Percentiles rank a stretch among this genome's conserved stretches.
phyloP scores from a whole-genome alignment of 352 stramenopile species.

The Globisporangium paddicum region DNA sequence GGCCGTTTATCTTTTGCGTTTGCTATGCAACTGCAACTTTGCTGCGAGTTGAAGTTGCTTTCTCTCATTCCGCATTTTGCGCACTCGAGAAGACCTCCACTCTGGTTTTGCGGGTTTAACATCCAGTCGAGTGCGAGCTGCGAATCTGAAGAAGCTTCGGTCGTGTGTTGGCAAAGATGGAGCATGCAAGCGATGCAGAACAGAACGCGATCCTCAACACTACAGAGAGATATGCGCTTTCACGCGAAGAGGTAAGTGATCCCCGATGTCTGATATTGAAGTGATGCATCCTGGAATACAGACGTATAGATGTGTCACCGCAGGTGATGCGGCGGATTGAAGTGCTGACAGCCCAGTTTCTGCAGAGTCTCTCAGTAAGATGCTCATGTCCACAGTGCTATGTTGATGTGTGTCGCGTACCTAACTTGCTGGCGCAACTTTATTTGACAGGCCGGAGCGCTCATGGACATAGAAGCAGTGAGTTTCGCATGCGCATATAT shows the following conservation, averaged over 20 bases:
- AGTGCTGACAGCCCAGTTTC: slow-evolving; percentile 43
- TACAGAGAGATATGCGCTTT: neutral
- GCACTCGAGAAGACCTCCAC: neutral
- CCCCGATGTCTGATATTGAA: neutral
- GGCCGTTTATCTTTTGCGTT: slow-evolving; percentile 24
- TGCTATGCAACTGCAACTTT: slow-evolving; percentile 16
- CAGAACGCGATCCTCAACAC: neutral
- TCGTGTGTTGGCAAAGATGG: neutral
- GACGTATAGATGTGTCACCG: neutral
- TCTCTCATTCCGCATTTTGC: slow-evolving; percentile 10
- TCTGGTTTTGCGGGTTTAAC: neutral
- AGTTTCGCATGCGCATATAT: neutral
- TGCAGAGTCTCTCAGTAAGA: slow-evolving; percentile 42
- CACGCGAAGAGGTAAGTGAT: slow-evolving; percentile 39
- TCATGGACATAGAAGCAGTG: slow-evolving; percentile 62
- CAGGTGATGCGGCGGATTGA: slow-evolving; percentile 66
- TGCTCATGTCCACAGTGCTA: no score
- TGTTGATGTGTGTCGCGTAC: no score
- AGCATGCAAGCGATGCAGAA: neutral
- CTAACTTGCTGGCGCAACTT: neutral
- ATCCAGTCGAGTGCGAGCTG: slow-evolving; percentile 5
- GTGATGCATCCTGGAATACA: neutral
- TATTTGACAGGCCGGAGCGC: slow-evolving; percentile 28
- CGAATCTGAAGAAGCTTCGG: neutral
- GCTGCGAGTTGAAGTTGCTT: slow-evolving; percentile 29